Evolutionary conservation across 1,284 basidiomycete genomes (phyloP).

Genomic region (Microbotryum scabiosae): DNA sequence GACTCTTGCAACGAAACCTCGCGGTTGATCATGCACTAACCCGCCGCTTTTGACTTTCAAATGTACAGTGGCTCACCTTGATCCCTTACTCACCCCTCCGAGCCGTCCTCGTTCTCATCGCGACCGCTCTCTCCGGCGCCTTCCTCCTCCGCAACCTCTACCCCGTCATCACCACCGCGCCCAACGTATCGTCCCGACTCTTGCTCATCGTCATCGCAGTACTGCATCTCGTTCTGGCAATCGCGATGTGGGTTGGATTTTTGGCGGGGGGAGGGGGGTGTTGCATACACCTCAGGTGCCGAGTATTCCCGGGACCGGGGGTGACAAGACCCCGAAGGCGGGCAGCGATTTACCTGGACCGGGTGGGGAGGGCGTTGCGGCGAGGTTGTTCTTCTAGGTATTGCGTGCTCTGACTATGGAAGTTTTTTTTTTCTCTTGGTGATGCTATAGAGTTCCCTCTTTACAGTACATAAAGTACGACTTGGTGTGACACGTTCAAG

Average conservation of each 20-base stretch:
- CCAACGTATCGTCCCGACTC: slow-evolving; percentile 69
- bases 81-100: slow-evolving; percentile 32
- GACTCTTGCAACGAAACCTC: background rate
- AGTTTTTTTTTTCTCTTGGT: background rate
- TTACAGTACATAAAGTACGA: background rate
- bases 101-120: slow-evolving; percentile 41
- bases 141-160: slow-evolving; percentile 62
- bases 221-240: slow-evolving; percentile 31
- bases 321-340: background rate
- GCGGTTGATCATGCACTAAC: background rate
- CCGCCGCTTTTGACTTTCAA: no score
- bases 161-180: slow-evolving; percentile 72
- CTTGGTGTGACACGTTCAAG: no score
- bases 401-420: background rate
- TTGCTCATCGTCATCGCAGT: slow-evolving; percentile 51
- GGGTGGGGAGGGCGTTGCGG: background rate
- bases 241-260: slow-evolving; percentile 35
- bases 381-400: background rate
- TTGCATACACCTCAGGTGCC: background rate
- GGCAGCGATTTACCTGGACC: background rate
- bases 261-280: slow-evolving; percentile 27
- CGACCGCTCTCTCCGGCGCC: slow-evolving; percentile 46
- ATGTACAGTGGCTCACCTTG: slow-evolving; percentile 30
- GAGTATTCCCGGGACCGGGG: background rate
- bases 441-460: background rate